phyloP scores from a whole-genome alignment of 2,329 filamentous ascomycete species.

The Ciborinia camelliae region DNA sequence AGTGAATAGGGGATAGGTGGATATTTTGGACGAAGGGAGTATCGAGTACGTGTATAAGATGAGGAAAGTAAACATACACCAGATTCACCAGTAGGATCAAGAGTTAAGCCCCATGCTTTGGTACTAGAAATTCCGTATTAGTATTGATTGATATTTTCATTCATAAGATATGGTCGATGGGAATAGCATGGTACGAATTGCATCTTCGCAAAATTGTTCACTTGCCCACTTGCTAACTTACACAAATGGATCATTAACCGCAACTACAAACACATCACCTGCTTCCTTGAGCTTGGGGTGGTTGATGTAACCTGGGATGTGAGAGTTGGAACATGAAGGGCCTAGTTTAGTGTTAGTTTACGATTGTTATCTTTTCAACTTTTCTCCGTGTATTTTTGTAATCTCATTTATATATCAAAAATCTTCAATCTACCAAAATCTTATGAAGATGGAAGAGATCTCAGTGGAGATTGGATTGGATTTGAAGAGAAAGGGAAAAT shows the following conservation, averaged over 20 bases:
- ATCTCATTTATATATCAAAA: not conserved
- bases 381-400: not conserved
- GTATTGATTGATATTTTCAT: not conserved
- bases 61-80: constrained; percentile 56
- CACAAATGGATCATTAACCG: constrained; percentile 95
- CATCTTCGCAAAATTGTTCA: no score
- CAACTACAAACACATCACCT: constrained; percentile 82
- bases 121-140: constrained; percentile 52
- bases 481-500: not conserved
- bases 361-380: not conserved
- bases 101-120: constrained; percentile 78
- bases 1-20: constrained; percentile 71
- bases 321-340: constrained; percentile 62
- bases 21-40: constrained; percentile 88
- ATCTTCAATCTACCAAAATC: no score
- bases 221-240: no score
- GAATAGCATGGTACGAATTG: no score
- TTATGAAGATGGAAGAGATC: not conserved
- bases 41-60: not conserved
- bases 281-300: constrained; percentile 74
- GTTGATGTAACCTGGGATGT: constrained; percentile 84
- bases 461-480: not conserved
- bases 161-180: not conserved
- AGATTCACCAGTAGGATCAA: constrained; percentile 72
- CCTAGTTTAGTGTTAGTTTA: constrained; percentile 37